phyloP scores from a whole-genome alignment of 2,329 filamentous ascomycete genomes.

The Exophiala mesophila region DNA sequence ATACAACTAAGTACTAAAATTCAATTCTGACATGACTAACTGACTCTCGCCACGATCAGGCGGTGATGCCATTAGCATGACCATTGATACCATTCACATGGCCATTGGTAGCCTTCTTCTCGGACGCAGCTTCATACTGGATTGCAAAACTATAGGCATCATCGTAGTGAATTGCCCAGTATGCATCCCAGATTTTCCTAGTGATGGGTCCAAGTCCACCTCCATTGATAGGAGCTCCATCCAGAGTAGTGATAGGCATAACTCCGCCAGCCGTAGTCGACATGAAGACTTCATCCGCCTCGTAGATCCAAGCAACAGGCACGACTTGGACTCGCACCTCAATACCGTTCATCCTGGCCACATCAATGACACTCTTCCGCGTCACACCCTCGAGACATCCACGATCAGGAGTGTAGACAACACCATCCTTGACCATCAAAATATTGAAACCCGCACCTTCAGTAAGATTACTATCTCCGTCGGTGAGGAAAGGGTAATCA shows the following conservation, averaged over 20 bases:
- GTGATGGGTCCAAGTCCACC: conserved; percentile 46
- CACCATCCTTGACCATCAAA: conserved; percentile 42
- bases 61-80: too few species aligned
- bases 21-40: too few species aligned
- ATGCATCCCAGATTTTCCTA: conserved; percentile 47
- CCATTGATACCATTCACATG: neutral
- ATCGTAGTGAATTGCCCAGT: conserved; percentile 48
- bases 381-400: conserved; percentile 49
- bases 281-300: conserved; percentile 49
- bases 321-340: conserved; percentile 40
- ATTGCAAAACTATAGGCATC: conserved; percentile 32
- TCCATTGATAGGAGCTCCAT: conserved; percentile 39
- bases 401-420: conserved; percentile 44
- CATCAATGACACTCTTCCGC: conserved; percentile 46
- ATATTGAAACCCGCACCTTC: conserved; percentile 51
- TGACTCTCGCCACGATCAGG: too few species aligned
- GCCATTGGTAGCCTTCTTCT: neutral
- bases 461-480: conserved; percentile 47
- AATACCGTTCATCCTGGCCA: conserved; percentile 32
- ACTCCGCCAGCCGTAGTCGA: conserved; percentile 51
- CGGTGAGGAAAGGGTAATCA: conserved; percentile 47
- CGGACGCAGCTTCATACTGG: conserved; percentile 7
- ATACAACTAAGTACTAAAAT: too few species aligned
- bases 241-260: conserved; percentile 48
- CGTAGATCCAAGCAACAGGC: conserved; percentile 39